Evolutionary conservation across 192 early-diverging fungal species (phyloP).

Genomic region (Entophlyctis luteolus): DNA sequence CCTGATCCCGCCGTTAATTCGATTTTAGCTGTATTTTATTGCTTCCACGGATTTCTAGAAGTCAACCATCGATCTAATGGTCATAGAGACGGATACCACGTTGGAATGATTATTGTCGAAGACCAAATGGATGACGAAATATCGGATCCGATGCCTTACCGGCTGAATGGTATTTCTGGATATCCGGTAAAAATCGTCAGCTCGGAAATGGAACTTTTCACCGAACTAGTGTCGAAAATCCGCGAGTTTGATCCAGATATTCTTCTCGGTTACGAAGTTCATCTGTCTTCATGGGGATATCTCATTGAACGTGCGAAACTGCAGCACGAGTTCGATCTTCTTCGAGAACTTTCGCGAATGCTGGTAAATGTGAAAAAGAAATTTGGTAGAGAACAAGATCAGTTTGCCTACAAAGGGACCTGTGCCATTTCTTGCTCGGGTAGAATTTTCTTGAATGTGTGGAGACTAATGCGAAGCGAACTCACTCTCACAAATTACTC

Average conservation of each 20-base stretch:
- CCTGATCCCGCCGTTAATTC: slow-evolving; percentile 70
- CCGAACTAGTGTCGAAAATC: slow-evolving; percentile 50
- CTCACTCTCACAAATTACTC: slow-evolving; percentile 73
- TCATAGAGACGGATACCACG: slow-evolving; percentile 43
- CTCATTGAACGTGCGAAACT: slow-evolving; percentile 56
- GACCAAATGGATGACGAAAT: background rate
- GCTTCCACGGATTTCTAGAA: slow-evolving; percentile 53
- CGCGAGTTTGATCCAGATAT: slow-evolving; percentile 77
- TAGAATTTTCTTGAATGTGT: slow-evolving; percentile 82
- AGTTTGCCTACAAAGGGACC: slow-evolving; percentile 62
- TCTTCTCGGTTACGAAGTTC: slow-evolving; percentile 81
- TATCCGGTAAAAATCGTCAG: slow-evolving; percentile 37
- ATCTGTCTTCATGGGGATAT: slow-evolving; percentile 87
- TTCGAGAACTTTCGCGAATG: slow-evolving; percentile 48
- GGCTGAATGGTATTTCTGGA: slow-evolving; percentile 12
- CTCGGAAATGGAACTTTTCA: slow-evolving; percentile 61
- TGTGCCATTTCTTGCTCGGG: slow-evolving; percentile 64
- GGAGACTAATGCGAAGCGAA: slow-evolving; percentile 79
- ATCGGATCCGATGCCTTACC: background rate
- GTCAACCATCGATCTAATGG: slow-evolving; percentile 30
- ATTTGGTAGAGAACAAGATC: slow-evolving; percentile 40
- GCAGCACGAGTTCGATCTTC: slow-evolving; percentile 43
- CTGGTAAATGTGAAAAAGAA: slow-evolving; percentile 31
- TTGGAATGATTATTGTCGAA: slow-evolving; percentile 51
- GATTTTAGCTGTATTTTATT: slow-evolving; percentile 64